Evolutionary conservation across 768 basidiomycete genomes (phyloP), one percentile per base, ranked within the genome.

Genomic region (Nevesoporus exiguus): DNA sequence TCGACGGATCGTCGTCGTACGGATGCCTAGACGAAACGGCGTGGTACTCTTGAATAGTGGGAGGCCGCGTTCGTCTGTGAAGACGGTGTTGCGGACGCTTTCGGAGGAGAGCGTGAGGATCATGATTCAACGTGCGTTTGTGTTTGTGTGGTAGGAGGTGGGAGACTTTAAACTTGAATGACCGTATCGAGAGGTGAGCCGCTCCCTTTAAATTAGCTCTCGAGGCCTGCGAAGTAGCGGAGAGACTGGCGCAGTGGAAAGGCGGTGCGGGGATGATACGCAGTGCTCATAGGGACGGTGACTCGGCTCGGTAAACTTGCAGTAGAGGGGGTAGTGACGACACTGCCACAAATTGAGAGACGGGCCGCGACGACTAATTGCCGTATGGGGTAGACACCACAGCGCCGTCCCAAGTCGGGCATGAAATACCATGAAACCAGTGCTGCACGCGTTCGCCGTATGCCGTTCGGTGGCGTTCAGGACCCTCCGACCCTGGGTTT

Each of bases 11-110:
- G 68, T 61, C 15, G 60, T 67, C 41, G 61, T 61, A 5, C 53
- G 56, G 22, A 36, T 9, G 9, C 58, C 62, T 1, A 62, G 36
- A 14, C 49, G 55, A 47, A 63, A 62, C 0, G 69, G 69, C 3
- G 63, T 72, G 14, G 48, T 6, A 22, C 58, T 68, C 40, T 59
- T 71, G 52, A 61, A 70, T 14, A 66, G 2, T 15, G 64, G 61
- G 13, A 66, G 62, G 2, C 66, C 66, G 3, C 39, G 37, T 49
- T 65, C 65, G 47, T 72, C 62, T 41, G 56, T 71, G 48, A 69
- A 64, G 53, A 61, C 54, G 7, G 71, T 63, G 47, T 66, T 56
- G 34, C 62, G 61, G 31, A 70, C 60, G 2, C n/a, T 27, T 47
- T 71, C 60, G 15, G 64, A 62, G 22, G 63, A 59, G 31, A 71